phyloP scores from a whole-genome alignment of 2,329 filamentous ascomycete genomes.

The Ophiostoma sp. region DNA sequence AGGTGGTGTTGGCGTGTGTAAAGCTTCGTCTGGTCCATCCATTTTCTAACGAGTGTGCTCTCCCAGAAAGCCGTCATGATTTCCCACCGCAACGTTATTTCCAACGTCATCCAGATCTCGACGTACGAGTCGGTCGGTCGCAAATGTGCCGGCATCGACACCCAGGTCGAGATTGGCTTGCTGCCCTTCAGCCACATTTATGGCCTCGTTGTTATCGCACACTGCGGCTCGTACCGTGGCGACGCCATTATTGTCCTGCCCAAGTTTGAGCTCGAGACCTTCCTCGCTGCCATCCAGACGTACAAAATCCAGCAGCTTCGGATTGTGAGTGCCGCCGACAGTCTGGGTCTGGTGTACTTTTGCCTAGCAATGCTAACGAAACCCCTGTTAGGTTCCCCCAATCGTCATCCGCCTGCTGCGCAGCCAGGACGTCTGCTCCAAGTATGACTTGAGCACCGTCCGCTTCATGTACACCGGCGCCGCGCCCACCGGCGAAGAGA shows the following conservation, averaged over 20 bases:
- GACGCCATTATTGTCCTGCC: conserved; percentile 70
- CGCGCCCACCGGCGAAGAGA: conserved; percentile 74
- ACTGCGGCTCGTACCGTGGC: conserved; percentile 65
- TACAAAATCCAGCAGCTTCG: conserved; percentile 67
- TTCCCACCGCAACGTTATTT: conserved; percentile 71
- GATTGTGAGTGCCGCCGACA: conserved; percentile 54
- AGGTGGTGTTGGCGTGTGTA: background rate
- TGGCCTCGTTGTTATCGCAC: conserved; percentile 68
- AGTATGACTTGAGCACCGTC: conserved; percentile 72
- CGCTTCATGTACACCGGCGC: conserved; percentile 69
- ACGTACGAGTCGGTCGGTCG: conserved; percentile 43
- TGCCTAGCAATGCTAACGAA: background rate
- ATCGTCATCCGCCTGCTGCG: conserved; percentile 78
- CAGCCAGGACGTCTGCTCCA: conserved; percentile 57
- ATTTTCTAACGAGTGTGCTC: background rate
- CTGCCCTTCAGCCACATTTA: conserved; percentile 80
- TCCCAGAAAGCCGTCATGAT: conserved; percentile 75
- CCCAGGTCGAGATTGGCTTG: conserved; percentile 57
- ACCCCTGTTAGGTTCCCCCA: conserved; percentile 66
- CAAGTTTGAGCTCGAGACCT: conserved; percentile 68
- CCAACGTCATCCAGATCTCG: conserved; percentile 65
- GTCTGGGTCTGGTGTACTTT: no score
- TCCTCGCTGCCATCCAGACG: conserved; percentile 63
- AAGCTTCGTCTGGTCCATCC: background rate
- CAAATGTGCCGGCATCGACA: conserved; percentile 35